Base-by-base conservation (phyloP, 2,329 filamentous ascomycete species). In the Xylaria sp. region DNA sequence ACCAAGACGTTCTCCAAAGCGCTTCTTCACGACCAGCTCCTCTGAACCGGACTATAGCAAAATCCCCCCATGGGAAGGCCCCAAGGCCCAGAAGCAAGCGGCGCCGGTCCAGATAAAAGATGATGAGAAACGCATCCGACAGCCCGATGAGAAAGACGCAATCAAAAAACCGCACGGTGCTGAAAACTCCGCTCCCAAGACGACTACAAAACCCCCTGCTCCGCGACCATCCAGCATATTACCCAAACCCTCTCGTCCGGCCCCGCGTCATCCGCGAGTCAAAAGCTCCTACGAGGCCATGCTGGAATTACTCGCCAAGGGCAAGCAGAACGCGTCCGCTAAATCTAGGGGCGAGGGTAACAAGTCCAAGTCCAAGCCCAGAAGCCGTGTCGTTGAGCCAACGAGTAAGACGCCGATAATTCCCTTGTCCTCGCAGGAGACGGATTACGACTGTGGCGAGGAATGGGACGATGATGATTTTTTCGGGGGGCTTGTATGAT, bases 11-110 rank as follows among this genome's bases (percentile, higher is more conserved):
- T 69, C 70, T 6, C 73, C 70, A 2, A 72, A 70, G 34, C 71
- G 68, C 5, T 72, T 75, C 54, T 73, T 76, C 58, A 68, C 69
- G 4, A 71, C 74, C 2, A 73, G 68, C 48, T 63, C 65, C 9
- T 63, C 66, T 2, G 68, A 72, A 37, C 60, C 67, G 9, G 59
- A 68, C 11, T 67, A 64, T 52, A 71, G 65, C 54, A 72, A 69
- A 54, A 72, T 68, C 0, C 64, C 67, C 8, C 60, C 63, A n/a
- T 71, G 73, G 67, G 71, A 72, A 54, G 59, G 68, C 16, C 48
- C 58, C 4, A 61, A 60, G 3, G 66, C 64, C 11, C 61, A 58
- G 34, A 65, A 55, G 5, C 67, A 67, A 59, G 64, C 58, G 6
- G 66, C 67, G n/a, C 47, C 52, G 23, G 50, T 69, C 8, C 64